Base-by-base conservation (phyloP, 2,329 filamentous ascomycete species). In the Penicillium sclerotigenum region DNA sequence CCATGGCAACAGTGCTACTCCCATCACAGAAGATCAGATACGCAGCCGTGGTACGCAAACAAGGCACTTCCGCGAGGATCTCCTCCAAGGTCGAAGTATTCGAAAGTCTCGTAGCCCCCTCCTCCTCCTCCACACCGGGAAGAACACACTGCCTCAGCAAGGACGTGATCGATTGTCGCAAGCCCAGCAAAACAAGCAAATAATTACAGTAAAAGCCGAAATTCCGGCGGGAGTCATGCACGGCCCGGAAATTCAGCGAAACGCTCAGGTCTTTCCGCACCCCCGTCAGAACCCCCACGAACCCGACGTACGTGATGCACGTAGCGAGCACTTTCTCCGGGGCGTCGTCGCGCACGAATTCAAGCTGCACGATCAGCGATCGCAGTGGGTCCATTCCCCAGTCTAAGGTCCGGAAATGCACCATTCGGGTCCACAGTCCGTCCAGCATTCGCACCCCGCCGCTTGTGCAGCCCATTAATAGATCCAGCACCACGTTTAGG, bases 381-480 rank as follows among this genome's bases (percentile, higher is more conserved):
- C 81, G 72, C 10, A 84, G 65, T 13, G 68, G 64, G 48, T 82
- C 77, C 81, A 84, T 83, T 0, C 71, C 75, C 81, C 81, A 83
- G 57, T 84, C 81, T 16, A 84, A 63, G 2, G 75, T 78, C 2
- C 76, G 67, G 57, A 77, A 78, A 65, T 72, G 69, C 11, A 75
- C 56, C 69, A 75, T 73, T 55, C 58, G 69, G 11, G 45, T 36
- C 40, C 59, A 48, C 0, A 49, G 56, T 18, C 53, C 51, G 7
- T 52, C 55, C 14, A 63, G 55, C 5, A 58, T 57, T 37, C 66
- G 65, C 2, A 70, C 72, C 16, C 77, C 82, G 22, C 83, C 82
- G 58, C 83, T 86, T 1, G 85, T 87, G 66, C 86, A 88, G 2
- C 85, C 86, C 71, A 88, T 80, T 34, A 88, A 73, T 5, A 83